Evolutionary conservation across 768 basidiomycete genomes (phyloP).

Genomic region (Neoboletus magnificus): DNA sequence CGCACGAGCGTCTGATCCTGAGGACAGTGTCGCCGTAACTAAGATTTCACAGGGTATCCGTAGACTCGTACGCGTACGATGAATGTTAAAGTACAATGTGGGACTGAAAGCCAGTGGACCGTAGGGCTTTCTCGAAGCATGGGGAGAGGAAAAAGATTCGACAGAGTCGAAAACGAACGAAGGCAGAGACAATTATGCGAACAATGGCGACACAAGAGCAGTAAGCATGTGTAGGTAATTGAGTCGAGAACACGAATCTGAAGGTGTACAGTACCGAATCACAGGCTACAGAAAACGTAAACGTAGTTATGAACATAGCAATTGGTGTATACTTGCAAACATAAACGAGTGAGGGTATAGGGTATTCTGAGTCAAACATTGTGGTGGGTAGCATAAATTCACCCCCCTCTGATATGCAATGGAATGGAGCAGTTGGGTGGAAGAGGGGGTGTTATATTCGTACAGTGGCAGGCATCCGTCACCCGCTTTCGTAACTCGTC

Average conservation of each 20-base stretch:
- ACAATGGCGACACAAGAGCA: conserved; percentile 3
- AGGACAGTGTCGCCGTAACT: background rate
- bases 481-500: conserved; percentile 49
- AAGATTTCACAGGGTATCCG: conserved; percentile 14
- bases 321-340: conserved; percentile 27
- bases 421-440: conserved; percentile 40
- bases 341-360: conserved; percentile 27
- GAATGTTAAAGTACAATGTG: conserved; percentile 15
- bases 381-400: conserved; percentile 5
- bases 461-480: conserved; percentile 44
- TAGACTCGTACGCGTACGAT: conserved; percentile 12
- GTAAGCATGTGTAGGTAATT: conserved; percentile 9
- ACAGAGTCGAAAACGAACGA: conserved; percentile 2
- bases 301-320: conserved; percentile 28
- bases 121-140: conserved; percentile 1
- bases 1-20: background rate
- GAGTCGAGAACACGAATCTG: background rate
- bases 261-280: conserved; percentile 27
- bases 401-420: conserved; percentile 29
- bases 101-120: background rate
- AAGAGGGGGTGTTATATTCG: conserved; percentile 41
- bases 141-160: background rate
- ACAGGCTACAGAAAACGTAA: conserved; percentile 27
- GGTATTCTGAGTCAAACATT: conserved; percentile 7
- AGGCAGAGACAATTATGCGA: conserved; percentile 12